Base-by-base conservation (phyloP, 768 basidiomycete genomes). In the Flagelloscypha sp. region DNA sequence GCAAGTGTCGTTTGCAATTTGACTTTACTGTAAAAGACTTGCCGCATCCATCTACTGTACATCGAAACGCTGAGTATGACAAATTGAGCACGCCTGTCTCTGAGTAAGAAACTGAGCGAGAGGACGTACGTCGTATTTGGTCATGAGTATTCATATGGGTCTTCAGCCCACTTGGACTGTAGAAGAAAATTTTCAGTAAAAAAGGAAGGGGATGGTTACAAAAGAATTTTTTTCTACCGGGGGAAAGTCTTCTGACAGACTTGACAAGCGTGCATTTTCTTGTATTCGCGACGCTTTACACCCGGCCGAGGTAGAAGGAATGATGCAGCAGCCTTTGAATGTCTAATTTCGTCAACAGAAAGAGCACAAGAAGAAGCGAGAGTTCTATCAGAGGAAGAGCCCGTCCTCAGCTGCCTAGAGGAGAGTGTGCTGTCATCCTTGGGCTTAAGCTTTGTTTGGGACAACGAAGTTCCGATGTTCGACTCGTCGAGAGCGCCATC, bases 21-120 rank as follows among this genome's bases (percentile, higher is more conserved):
- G 84, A 87, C 9, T 81, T 74, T 12, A 87, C 84, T 13, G 80
- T 75, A 48, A 87, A 88, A 3, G 65, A 68, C 49, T 80, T 79
- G 20, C 61, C 56, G 50, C 85, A 88, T 22, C 66, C 65, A 10
- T 69, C 61, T 32, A 77, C 74, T 0, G 58, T 66, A 48, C 84
- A 88, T 5, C 56, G 40, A 37, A 58, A 72, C 7, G 71, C 72
- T 73, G 43, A 9, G 19, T 9, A 9, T 27, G 28, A 23, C 11
- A 40, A 8, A 34, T 32, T 10, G 29, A 24, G 36, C 30, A 19
- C 15, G 22, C 8, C 27, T 10, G 13, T 21, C 15, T 2, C 13
- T 6, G 24, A 5, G 25, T 5, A 5, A 6, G 24, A 16, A 27
- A 9, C 19, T 35, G 16, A 4, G 22, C 5, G 21, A 20, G 38